Conservation (phyloP, 2,329 filamentous ascomycete genomes). For the Ophiostoma piceae region DNA sequence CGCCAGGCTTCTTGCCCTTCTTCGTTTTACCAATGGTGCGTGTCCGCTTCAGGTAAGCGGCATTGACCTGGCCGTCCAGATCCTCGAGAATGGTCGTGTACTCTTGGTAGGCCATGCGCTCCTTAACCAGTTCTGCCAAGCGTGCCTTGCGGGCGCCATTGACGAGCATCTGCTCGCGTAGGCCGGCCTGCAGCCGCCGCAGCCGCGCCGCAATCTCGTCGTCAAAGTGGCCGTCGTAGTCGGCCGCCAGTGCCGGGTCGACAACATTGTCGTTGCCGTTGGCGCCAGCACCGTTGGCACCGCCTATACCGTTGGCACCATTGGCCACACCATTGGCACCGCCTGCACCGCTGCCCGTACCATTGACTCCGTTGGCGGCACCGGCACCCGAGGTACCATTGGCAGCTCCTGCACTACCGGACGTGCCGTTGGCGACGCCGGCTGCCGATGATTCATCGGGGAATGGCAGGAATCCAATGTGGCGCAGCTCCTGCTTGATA, state of each 20-base stretch:
- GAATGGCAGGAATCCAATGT: constrained; percentile 76
- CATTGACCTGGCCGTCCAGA: constrained; percentile 88
- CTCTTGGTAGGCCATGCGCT: constrained; percentile 93
- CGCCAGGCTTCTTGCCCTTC: constrained; percentile 58
- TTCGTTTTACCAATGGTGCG: constrained; percentile 94
- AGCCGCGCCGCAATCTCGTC: constrained; percentile 90
- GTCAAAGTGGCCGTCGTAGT: constrained; percentile 86
- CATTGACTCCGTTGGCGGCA: constrained; percentile 14
- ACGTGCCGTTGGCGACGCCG: constrained; percentile 22
- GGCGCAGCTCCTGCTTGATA: constrained; percentile 81
- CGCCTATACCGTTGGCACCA: constrained; percentile 29
- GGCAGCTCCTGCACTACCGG: constrained; percentile 28
- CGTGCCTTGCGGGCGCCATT: constrained; percentile 89
- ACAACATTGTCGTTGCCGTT: constrained; percentile 6
- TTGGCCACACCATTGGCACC: constrained; percentile 19
- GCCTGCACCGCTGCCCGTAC: background rate
- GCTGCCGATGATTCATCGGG: constrained; percentile 28
- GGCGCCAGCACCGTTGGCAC: background rate
- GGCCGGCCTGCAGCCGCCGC: constrained; percentile 73
- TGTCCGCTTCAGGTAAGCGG: constrained; percentile 91
- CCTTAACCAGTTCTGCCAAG: constrained; percentile 79
- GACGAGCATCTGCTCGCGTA: constrained; percentile 76
- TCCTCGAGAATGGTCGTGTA: constrained; percentile 96
- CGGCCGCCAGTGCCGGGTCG: constrained; percentile 44
- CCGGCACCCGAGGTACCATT: background rate